Evolutionary conservation across 768 basidiomycete genomes (phyloP).

Genomic region (Rickenella mellea): DNA sequence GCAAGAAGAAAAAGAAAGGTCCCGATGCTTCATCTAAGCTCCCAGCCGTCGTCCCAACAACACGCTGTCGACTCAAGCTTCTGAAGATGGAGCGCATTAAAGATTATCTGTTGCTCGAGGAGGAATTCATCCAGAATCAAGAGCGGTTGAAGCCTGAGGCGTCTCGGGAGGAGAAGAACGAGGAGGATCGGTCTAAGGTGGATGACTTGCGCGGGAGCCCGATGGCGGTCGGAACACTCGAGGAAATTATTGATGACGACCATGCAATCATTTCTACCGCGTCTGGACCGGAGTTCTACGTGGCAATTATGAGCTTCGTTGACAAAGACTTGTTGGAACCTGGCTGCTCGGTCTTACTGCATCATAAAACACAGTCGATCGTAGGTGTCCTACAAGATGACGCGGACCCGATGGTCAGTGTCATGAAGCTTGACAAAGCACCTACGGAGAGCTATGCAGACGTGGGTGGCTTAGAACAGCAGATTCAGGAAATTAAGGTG

Average conservation of each 20-base stretch:
- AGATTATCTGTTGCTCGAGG: constrained; percentile 92
- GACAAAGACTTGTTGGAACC: constrained; percentile 98
- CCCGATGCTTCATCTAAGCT: constrained; percentile 86
- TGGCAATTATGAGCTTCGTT: constrained; percentile 95
- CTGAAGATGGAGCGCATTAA: constrained; percentile 98
- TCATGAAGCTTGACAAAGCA: constrained; percentile 99
- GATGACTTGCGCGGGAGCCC: constrained; percentile 92
- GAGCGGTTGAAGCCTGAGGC: constrained; percentile 83
- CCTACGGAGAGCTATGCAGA: constrained; percentile 99
- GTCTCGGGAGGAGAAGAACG: constrained; percentile 88
- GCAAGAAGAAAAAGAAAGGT: constrained; percentile 93
- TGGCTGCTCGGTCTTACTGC: constrained; percentile 87
- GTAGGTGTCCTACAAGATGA: constrained; percentile 96
- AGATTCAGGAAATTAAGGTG: constrained; percentile 99
- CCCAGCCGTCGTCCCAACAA: constrained; percentile 87
- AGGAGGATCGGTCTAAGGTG: constrained; percentile 87
- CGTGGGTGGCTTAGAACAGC: constrained; percentile 90
- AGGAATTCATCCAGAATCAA: constrained; percentile 90
- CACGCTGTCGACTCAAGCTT: constrained; percentile 88
- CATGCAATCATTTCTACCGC: constrained; percentile 97
- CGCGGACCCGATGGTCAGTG: constrained; percentile 88
- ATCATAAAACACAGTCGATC: constrained; percentile 92
- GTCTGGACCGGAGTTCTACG: constrained; percentile 93
- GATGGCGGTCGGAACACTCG: constrained; percentile 97
- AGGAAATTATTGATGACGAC: constrained; percentile 97